A percentile compares a stretch with the other conserved stretches of the same genome.
Evolutionary conservation across 164 flowering plant genomes (phyloP).

Genomic region (Tetrastigma voinierianum): DNA sequence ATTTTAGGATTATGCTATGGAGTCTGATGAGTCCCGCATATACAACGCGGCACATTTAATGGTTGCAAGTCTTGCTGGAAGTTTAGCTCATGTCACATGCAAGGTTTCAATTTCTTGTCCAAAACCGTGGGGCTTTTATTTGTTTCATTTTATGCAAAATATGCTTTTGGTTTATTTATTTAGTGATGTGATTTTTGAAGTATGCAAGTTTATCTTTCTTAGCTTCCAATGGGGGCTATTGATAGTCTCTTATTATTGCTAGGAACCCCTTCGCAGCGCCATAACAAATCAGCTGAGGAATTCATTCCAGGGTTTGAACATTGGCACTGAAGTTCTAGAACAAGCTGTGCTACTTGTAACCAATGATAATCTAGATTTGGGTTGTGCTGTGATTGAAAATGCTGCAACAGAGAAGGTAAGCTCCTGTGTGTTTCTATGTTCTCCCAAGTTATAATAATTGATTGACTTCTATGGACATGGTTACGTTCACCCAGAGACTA

Average conservation of each 20-base stretch:
- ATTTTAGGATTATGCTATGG: slow-evolving; percentile 89
- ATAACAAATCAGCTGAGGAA: slow-evolving; percentile 74
- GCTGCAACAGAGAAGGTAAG: slow-evolving; percentile 93
- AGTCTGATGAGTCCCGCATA: slow-evolving; percentile 89
- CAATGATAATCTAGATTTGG: slow-evolving; percentile 95
- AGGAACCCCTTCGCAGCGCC: slow-evolving; percentile 91
- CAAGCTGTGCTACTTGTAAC: slow-evolving; percentile 83
- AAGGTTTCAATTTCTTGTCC: slow-evolving; percentile 47
- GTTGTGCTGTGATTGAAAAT: slow-evolving; percentile 93
- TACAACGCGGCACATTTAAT: slow-evolving; percentile 92
- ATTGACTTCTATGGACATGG: too few relatives aligned
- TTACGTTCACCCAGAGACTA: too few relatives aligned
- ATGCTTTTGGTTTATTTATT: too few relatives aligned
- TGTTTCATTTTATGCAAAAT: not conserved
- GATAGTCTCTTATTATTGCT: slow-evolving; percentile 6
- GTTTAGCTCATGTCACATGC: slow-evolving; percentile 99
- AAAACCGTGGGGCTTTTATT: not conserved
- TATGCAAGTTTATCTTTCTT: too few relatives aligned
- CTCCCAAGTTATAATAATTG: too few relatives aligned
- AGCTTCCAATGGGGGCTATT: not conserved
- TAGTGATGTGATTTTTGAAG: too few relatives aligned
- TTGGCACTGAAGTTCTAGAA: slow-evolving; percentile 63
- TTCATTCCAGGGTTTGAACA: slow-evolving; percentile 60
- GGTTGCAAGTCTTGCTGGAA: slow-evolving; percentile 97
- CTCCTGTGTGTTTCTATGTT: not conserved